Conservation (phyloP, 768 basidiomycete species). For the Scleroderma bovista region DNA sequence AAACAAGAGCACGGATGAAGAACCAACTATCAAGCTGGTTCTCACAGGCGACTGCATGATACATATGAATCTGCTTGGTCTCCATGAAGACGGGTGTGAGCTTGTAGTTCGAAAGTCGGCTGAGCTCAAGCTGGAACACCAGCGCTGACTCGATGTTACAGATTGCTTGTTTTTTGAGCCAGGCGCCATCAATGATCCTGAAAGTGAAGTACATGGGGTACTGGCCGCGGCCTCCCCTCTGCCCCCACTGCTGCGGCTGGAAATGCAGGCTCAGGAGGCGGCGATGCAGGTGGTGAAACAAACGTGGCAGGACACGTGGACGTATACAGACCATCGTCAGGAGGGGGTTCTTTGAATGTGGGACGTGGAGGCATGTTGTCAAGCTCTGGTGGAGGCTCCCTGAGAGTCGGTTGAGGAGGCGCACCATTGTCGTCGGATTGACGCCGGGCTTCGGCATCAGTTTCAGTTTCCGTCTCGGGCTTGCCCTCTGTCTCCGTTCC, state of each 20-base stretch:
- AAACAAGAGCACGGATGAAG: too few relatives aligned
- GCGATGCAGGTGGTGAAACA: slow-evolving; percentile 30
- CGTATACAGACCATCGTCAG: slow-evolving; percentile 40
- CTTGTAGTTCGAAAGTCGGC: slow-evolving; percentile 94
- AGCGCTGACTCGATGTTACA: slow-evolving; percentile 98
- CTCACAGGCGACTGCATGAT: too few relatives aligned
- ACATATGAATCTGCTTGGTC: slow-evolving; percentile 97
- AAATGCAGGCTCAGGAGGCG: slow-evolving; percentile 43
- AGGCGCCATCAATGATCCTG: slow-evolving; percentile 62
- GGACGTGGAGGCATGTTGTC: slow-evolving; percentile 36
- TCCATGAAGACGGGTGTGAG: slow-evolving; percentile 95
- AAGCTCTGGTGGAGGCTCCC: slow-evolving; percentile 49
- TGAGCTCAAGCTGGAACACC: slow-evolving; percentile 96
- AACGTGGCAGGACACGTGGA: slow-evolving; percentile 36
- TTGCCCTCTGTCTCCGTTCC: slow-evolving; percentile 11
- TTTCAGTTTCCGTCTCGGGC: too few relatives aligned
- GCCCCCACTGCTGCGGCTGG: slow-evolving; percentile 36
- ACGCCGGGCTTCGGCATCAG: slow-evolving; percentile 13
- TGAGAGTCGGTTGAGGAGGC: slow-evolving; percentile 45
- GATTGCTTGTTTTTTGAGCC: slow-evolving; percentile 94
- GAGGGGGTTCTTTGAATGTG: slow-evolving; percentile 58
- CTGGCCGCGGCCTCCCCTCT: slow-evolving; percentile 54
- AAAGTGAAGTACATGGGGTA: slow-evolving; percentile 96
- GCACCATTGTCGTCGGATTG: slow-evolving; percentile 12
- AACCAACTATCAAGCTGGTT: too few relatives aligned